Evolutionary conservation across 768 basidiomycete genomes (phyloP).

Genomic region (Lactifluus piperatus): DNA sequence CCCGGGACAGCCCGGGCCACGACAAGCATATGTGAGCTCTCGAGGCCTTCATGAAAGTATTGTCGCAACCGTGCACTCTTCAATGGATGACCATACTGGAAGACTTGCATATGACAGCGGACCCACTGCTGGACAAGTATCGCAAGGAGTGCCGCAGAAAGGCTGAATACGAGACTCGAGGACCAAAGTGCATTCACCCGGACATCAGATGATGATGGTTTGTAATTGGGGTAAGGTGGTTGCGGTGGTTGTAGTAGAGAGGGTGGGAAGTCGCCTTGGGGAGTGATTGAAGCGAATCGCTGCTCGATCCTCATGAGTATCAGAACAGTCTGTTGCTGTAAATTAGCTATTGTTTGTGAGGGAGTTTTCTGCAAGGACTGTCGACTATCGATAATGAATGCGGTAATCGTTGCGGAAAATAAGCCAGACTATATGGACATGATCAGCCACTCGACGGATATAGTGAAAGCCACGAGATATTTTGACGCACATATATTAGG

Average conservation of each 20-base stretch:
- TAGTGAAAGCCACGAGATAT: too few species aligned
- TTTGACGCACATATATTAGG: neutral
- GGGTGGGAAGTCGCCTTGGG: neutral
- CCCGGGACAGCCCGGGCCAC: constrained; percentile 38
- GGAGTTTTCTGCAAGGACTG: constrained; percentile 4
- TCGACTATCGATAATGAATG: constrained; percentile 1
- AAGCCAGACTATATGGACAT: neutral
- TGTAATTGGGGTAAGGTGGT: neutral
- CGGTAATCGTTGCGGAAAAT: constrained; percentile 3
- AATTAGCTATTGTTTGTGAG: neutral
- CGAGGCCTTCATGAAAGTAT: constrained; percentile 30
- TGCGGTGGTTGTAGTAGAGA: neutral
- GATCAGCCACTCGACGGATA: neutral
- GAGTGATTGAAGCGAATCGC: neutral
- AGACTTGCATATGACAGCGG: constrained; percentile 27
- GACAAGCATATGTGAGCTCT: constrained; percentile 32
- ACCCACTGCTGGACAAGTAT: constrained; percentile 45
- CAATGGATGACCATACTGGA: constrained; percentile 27
- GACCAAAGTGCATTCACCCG: constrained; percentile 38
- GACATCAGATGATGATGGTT: constrained; percentile 27
- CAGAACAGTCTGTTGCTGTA: neutral
- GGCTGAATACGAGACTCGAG: constrained; percentile 28
- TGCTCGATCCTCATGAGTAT: constrained; percentile 4
- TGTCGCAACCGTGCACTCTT: constrained; percentile 35
- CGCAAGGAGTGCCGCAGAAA: constrained; percentile 35